phyloP scores from a whole-genome alignment of 2,329 filamentous ascomycete genomes.

The Amauroascus niger region DNA sequence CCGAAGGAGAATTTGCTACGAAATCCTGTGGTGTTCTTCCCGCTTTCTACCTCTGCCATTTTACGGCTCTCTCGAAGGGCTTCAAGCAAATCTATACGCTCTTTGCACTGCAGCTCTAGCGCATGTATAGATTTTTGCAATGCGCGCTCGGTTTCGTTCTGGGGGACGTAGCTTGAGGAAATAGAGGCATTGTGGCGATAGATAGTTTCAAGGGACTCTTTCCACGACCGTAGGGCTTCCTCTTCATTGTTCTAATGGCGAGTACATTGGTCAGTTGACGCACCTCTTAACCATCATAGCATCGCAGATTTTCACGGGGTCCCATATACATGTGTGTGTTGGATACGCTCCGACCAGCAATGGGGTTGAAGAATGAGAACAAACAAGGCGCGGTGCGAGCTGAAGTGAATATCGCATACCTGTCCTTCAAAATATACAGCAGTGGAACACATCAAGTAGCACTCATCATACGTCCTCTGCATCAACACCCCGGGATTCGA shows the following conservation, averaged over 20 bases:
- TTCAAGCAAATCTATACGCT: conserved; percentile 79
- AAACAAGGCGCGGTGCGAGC: not conserved
- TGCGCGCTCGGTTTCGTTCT: conserved; percentile 73
- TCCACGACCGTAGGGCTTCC: conserved; percentile 87
- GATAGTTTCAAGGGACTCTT: conserved; percentile 76
- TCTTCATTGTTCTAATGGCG: conserved; percentile 66
- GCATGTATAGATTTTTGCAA: conserved; percentile 70
- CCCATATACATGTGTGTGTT: too few species aligned
- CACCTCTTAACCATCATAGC: not conserved
- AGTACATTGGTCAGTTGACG: not conserved
- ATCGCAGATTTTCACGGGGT: not conserved
- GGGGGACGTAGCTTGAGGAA: conserved; percentile 57
- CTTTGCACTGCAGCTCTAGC: conserved; percentile 84
- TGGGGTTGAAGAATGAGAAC: not conserved
- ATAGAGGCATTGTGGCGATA: conserved; percentile 72
- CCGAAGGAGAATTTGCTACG: conserved; percentile 20
- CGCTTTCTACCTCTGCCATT: conserved; percentile 39
- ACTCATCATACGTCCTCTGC: conserved; percentile 97
- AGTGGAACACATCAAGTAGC: conserved; percentile 87
- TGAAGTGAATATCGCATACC: conserved; percentile 42
- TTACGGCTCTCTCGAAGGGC: conserved; percentile 60
- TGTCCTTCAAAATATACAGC: conserved; percentile 93
- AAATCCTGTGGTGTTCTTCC: conserved; percentile 13
- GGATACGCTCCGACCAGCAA: too few species aligned
- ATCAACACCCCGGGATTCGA: conserved; percentile 59